Base-by-base conservation (phyloP, 2,329 filamentous ascomycete species). In the Pseudocercospora ulei region DNA sequence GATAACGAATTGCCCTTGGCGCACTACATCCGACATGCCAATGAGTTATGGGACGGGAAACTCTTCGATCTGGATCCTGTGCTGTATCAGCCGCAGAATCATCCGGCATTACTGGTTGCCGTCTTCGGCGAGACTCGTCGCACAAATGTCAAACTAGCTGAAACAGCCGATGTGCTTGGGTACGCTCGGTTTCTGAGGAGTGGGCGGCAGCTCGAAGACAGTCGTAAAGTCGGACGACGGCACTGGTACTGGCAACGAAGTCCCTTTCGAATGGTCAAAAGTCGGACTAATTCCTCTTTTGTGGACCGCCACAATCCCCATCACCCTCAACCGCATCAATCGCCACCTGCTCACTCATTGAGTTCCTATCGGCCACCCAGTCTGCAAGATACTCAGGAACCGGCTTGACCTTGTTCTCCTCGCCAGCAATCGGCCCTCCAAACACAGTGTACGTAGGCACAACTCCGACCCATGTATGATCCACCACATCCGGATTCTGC, bases 401-500 rank as follows among this genome's bases (percentile, higher is more conserved):
- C 5, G 69, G 57, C 18, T 63, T 57, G 3, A 79, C 67, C 47
- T 65, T 61, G 55, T 84, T 83, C 43, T 76, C 69, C 16, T 67
- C 61, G 7, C 69, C 70, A 0, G 75, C 64, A 13, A 82, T 58
- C 0, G 82, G 80, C 38, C 75, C 68, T 0, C 78, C 82, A 43
- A 82, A 64, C 0, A 64, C 65, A 46, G 74, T 70, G 57, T 76
- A 78, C 7, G 83, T 69, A 1, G 85, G 65, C 49, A 78, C 64
- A n/a, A 77, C 72, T 1, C 75, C 75, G 1, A 70, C 72, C 74
- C 73, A 78, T 5, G 73, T 66, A 28, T 60, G 65, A 18, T 63
- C 59, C 2, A 65, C 65, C 13, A 76, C 54, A 14, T 71, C 67
- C 16, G 63, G 61, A 23, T 65, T 63, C 43, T 66, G 62, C 50